phyloP scores from a whole-genome alignment of 2,329 filamentous ascomycete genomes.

The Penicillium brevicompactum region DNA sequence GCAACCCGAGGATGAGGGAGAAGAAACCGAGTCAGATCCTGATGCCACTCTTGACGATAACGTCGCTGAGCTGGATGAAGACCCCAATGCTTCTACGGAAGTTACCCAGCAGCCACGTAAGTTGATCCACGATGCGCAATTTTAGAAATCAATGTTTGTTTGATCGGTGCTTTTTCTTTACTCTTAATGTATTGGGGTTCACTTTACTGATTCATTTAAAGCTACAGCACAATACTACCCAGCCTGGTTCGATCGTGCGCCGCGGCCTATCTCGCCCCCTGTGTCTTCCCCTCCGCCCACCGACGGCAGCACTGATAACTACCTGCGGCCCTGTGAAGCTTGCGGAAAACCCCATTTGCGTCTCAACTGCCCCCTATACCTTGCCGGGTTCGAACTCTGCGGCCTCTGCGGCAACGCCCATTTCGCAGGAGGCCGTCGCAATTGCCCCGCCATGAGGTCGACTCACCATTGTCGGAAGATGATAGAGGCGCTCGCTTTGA shows the following conservation, averaged over 20 bases:
- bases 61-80: not conserved
- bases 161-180: too few relatives aligned
- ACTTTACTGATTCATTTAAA: constrained; percentile 3
- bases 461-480: constrained; percentile 66
- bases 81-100: too few relatives aligned
- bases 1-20: constrained; percentile 31
- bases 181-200: not conserved
- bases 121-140: too few relatives aligned
- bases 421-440: constrained; percentile 53
- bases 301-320: constrained; percentile 21
- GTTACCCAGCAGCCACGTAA: too few relatives aligned
- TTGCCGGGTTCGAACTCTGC: constrained; percentile 62
- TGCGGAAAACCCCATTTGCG: constrained; percentile 57
- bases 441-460: constrained; percentile 64
- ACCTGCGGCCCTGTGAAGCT: constrained; percentile 48
- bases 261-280: not conserved
- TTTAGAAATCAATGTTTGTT: too few relatives aligned
- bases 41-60: not conserved
- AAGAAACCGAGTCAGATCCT: constrained; percentile 12
- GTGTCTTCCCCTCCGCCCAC: constrained; percentile 5
- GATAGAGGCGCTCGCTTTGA: constrained; percentile 63
- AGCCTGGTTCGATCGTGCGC: too few relatives aligned
- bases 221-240: constrained; percentile 10
- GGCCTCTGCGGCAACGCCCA: constrained; percentile 66
- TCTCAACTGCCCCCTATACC: constrained; percentile 64